phyloP scores from a whole-genome alignment of 805 yeast genomes.

The Wickerhamomyces tratensis region DNA sequence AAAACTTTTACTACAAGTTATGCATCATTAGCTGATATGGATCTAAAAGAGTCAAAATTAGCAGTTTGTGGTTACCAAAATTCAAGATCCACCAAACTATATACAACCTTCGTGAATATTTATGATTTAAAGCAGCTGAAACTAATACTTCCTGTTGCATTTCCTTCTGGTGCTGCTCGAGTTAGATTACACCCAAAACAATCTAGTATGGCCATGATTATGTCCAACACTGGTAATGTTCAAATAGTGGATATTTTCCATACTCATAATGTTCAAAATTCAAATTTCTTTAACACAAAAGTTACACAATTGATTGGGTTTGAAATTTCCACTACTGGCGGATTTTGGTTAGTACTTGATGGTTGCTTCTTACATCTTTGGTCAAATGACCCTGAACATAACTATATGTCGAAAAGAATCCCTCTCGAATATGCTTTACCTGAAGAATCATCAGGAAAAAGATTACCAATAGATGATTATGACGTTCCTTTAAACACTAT shows the following conservation, averaged over 20 bases:
- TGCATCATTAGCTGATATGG: conserved; percentile 53
- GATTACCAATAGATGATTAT: conserved; percentile 30
- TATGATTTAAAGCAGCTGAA: conserved; percentile 70
- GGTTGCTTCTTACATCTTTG: conserved; percentile 42
- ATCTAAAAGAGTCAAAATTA: conserved; percentile 52
- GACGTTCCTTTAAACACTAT: conserved; percentile 54
- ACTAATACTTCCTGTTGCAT: conserved; percentile 71
- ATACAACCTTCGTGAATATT: conserved; percentile 47
- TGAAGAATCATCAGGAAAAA: conserved; percentile 6
- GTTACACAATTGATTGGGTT: conserved; percentile 25
- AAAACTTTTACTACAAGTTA: conserved; percentile 51
- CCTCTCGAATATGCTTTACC: conserved; percentile 40
- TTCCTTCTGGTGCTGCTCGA: conserved; percentile 82
- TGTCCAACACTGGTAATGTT: conserved; percentile 71
- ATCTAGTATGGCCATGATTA: conserved; percentile 66
- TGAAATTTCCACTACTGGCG: conserved; percentile 50
- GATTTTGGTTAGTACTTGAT: conserved; percentile 63
- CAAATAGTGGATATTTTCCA: conserved; percentile 79
- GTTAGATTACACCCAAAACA: conserved; percentile 81
- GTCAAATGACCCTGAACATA: conserved; percentile 40
- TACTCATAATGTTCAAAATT: conserved; percentile 46
- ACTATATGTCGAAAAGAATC: conserved; percentile 29
- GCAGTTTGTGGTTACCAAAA: conserved; percentile 65
- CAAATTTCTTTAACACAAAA: conserved; percentile 52
- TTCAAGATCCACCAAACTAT: neutral